phyloP scores from a whole-genome alignment of 2,329 filamentous ascomycete genomes.

The Colletotrichum agaves region DNA sequence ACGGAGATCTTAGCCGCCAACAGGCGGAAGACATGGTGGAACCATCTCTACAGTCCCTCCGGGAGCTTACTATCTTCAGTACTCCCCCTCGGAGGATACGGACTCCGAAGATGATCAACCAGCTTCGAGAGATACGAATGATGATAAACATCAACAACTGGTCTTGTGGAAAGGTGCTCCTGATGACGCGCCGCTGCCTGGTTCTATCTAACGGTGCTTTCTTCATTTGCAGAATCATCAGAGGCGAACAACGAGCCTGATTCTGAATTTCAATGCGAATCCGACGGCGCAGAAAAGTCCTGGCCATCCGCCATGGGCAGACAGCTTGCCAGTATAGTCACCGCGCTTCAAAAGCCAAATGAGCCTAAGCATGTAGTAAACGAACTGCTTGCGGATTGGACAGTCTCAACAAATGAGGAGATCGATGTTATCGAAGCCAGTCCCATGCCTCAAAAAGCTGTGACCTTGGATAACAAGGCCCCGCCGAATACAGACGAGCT shows the following conservation, averaged over 20 bases:
- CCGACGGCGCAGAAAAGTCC: rapidly evolving
- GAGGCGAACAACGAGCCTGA: neutral
- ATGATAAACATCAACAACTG: neutral
- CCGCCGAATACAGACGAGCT: neutral
- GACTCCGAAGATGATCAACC: neutral
- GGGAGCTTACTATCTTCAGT: neutral
- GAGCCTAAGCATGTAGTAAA: neutral
- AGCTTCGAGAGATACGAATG: rapidly evolving
- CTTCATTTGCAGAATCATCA: neutral
- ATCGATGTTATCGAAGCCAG: neutral
- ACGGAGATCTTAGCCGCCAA: neutral
- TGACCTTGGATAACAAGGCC: neutral
- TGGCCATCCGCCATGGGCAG: too few species aligned
- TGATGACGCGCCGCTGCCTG: neutral
- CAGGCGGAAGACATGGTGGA: neutral
- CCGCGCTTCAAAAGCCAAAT: neutral
- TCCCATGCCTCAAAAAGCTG: too few species aligned
- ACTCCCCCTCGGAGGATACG: neutral
- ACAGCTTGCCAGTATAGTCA: neutral
- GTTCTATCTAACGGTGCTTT: neutral
- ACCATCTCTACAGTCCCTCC: neutral
- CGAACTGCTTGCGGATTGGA: neutral
- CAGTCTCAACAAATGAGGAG: neutral
- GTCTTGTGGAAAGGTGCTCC: neutral
- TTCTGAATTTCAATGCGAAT: neutral